Evolutionary conservation across 306 rosid species (phyloP).

Genomic region (Rosa rugosa): DNA sequence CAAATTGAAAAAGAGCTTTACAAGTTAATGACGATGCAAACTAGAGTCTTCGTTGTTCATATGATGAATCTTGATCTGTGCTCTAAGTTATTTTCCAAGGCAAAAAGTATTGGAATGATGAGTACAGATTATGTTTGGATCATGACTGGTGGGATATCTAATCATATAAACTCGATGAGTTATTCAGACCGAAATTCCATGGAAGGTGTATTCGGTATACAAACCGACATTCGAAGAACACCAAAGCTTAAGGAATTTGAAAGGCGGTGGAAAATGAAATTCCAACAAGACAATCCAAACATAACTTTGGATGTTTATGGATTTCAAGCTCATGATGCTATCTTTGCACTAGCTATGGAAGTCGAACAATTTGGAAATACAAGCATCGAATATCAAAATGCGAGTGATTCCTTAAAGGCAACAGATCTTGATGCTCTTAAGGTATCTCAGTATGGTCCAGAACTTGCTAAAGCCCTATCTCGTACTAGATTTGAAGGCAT

Average conservation of each 20-base stretch:
- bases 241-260: too few species aligned
- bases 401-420: conserved; percentile 2
- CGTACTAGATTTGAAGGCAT: too few species aligned
- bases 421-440: conserved; percentile 21
- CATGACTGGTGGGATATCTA: conserved; percentile 31
- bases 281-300: too few species aligned
- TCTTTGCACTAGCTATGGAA: conserved; percentile 54
- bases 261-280: too few species aligned
- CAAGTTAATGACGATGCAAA: conserved; percentile 44
- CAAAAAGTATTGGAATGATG: conserved; percentile 57
- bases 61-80: conserved; percentile 30
- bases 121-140: conserved; percentile 53
- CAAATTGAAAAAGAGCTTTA: conserved; percentile 39
- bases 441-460: neutral
- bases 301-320: conserved; percentile 20
- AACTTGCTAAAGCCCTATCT: too few species aligned
- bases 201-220: conserved; percentile 52
- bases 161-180: conserved; percentile 14
- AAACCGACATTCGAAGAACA: too few species aligned
- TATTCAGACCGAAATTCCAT: conserved; percentile 24
- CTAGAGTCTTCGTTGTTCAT: conserved; percentile 55
- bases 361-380: conserved; percentile 31
- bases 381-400: too few species aligned
- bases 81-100: conserved; percentile 31
- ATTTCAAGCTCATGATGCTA: conserved; percentile 59